Evolutionary conservation across 176 grass and related monocot genomes (phyloP), one percentile per base, ranked within the genome.

Genomic region (Phragmites australis): DNA sequence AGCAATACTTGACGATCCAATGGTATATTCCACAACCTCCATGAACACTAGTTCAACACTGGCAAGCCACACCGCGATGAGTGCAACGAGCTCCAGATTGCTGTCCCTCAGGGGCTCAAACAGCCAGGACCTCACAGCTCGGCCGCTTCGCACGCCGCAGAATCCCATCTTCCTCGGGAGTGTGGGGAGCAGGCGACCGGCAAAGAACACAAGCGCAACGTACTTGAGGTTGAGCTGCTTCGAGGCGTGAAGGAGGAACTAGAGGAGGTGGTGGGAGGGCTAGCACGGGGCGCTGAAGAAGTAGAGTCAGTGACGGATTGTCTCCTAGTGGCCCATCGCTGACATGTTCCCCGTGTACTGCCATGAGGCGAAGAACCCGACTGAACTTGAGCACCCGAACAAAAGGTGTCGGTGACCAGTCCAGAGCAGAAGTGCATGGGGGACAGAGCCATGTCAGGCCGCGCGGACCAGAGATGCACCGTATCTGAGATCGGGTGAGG

Each of bases 1-100:
- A 74, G 59, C 46, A 74, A 91, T 84, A 48, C 47, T 89, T 15
- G 89, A 91, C 55, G 89, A 84, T 54, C 89, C 92, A 81, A 94
- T 91, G 19, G 89, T 87, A 77, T 74, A 91, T 18, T 73, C 75
- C 31, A 91, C 37, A 87, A 82, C 92, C 89, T 91, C 89, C 89
- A 94, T 86, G 84, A 94, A 94, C 31, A 89, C 83, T 27, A 91
- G 65, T 56, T 94, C 89, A 79, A 81, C 45, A 66, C 80, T 94
- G 21, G 92, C 83, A 45, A 94, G 57, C 92, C 89, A 94, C 53
- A 91, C 83, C 0, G 92, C 88, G 60, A 84, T 70, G 58, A 94
- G 83, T 16, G 70, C 82, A 77, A 94, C 91, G 56, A 94, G 86
- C 80, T 91, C 80, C 56, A 94, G 66, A 58, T 94, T 94, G 83